phyloP scores from a whole-genome alignment of 345 rosid genomes.

The Murraya paniculata region DNA sequence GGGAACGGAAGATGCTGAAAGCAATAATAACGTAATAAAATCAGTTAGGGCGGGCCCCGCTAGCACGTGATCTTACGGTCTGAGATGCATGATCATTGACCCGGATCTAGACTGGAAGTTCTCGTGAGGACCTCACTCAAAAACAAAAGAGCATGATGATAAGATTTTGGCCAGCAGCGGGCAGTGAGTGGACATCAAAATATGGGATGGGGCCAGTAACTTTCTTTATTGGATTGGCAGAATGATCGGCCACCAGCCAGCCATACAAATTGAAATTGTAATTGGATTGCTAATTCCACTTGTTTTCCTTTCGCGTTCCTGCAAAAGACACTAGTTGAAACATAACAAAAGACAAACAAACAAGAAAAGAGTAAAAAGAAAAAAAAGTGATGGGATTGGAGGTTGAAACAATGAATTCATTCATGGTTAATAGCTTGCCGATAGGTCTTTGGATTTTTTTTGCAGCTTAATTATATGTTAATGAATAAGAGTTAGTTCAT shows the following conservation, averaged over 20 bases:
- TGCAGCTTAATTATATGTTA: neutral
- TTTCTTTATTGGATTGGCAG: no score
- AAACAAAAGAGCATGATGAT: neutral
- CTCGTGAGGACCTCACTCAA: neutral
- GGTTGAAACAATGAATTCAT: no score
- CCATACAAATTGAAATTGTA: no score
- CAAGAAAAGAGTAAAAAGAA: no score
- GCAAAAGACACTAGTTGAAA: no score
- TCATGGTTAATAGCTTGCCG: no score
- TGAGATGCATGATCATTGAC: neutral
- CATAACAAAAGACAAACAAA: no score
- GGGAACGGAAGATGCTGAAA: neutral
- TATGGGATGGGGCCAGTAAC: neutral
- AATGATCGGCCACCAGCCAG: no score
- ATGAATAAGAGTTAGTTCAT: neutral
- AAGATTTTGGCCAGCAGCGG: neutral
- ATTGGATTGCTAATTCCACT: no score
- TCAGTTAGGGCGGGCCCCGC: neutral
- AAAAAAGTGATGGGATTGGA: no score
- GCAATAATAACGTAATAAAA: neutral
- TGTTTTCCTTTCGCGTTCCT: no score
- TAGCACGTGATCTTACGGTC: neutral
- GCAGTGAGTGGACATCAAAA: no score
- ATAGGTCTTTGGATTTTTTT: neutral
- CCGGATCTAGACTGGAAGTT: neutral